Evolutionary conservation across 768 basidiomycete species (phyloP), one percentile per base, ranked within the genome.

Genomic region (Agaricus sinodeliciosus): DNA sequence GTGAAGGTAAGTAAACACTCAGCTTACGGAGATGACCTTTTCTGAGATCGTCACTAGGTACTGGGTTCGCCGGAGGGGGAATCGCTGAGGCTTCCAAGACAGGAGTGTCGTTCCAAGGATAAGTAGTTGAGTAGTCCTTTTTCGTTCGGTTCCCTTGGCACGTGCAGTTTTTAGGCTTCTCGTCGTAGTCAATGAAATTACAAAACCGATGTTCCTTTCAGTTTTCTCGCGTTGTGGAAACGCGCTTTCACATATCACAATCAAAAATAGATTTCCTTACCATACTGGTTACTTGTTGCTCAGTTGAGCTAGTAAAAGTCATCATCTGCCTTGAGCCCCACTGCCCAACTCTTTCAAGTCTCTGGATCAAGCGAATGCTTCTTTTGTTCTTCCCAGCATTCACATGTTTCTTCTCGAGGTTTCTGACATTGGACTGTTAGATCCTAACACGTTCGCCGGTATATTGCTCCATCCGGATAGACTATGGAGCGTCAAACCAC

Each of bases 41-140:
- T 2, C 49, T 42, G 16, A 52, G 35, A 25, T 49, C 9, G 48
- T 50, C 34, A 41, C 39, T 50, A 92, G 90, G 91, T 22, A 97
- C 94, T 9, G 94, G 94, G 0, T 97, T 90, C 63, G 93, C 94
- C 7, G 88, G 90, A 49, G 94, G 94, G n/a, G 94, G 94, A 5
- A 68, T 92, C 58, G 91, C 93, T n/a, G 91, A 95, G 69, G 87
- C 88, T 0, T 84, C 80, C 35, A 86, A 80, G 65, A 74, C 73
- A 26, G 92, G 91, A 1, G 70, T 91, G 11, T 86, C 91, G 0
- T 95, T 97, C 72, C 91, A 94, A 63, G 91, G 90, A 40, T 93
- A 62, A 48, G 22, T 22, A 31, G 13, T 16, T 36, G 22, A 12
- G 11, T 52, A 15, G 6, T 34, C 18, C 16, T 26, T 31, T 11